phyloP scores from a whole-genome alignment of 371 early-diverging fungal genomes.

The Apophysomyces elegans region DNA sequence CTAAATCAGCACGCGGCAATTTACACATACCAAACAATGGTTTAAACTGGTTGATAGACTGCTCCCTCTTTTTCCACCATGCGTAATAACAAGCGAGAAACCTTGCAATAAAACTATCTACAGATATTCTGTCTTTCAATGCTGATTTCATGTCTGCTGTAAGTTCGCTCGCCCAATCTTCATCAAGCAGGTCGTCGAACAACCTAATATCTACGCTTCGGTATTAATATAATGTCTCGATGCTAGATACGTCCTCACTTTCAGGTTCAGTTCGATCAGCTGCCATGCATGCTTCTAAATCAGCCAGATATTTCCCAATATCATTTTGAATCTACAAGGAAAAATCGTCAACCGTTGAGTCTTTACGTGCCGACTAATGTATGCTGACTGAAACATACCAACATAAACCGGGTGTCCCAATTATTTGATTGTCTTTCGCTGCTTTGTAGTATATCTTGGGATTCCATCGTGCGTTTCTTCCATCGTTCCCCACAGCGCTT shows the following conservation, averaged over 20 bases:
- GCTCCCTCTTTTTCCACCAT: constrained; percentile 18
- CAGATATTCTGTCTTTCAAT: constrained; percentile 8
- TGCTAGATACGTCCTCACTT: neutral
- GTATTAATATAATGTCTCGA: neutral
- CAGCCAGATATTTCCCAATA: neutral
- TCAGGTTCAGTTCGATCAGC: neutral
- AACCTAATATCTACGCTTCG: neutral
- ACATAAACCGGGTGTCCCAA: constrained; percentile 23
- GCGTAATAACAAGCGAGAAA: constrained; percentile 8
- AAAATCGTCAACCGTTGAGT: neutral
- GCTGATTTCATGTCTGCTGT: constrained; percentile 9
- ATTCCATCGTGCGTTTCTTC: constrained; percentile 13
- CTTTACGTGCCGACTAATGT: neutral
- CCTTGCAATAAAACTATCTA: neutral
- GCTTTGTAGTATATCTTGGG: constrained; percentile 12
- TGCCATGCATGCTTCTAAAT: neutral
- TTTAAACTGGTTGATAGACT: constrained; percentile 8
- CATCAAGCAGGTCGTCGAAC: constrained; percentile 5
- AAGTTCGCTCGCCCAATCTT: neutral
- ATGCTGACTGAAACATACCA: constrained; percentile 13
- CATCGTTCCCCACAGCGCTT: constrained; percentile 22
- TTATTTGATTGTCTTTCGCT: constrained; percentile 12
- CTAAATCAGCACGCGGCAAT: neutral
- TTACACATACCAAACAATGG: constrained; percentile 15
- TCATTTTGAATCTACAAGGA: constrained; percentile 19